These are phyloP conservation scores for Dictyostelium firmibasis DNA, from an alignment of 78 protist species.

Conservation along the genomic window DNA sequence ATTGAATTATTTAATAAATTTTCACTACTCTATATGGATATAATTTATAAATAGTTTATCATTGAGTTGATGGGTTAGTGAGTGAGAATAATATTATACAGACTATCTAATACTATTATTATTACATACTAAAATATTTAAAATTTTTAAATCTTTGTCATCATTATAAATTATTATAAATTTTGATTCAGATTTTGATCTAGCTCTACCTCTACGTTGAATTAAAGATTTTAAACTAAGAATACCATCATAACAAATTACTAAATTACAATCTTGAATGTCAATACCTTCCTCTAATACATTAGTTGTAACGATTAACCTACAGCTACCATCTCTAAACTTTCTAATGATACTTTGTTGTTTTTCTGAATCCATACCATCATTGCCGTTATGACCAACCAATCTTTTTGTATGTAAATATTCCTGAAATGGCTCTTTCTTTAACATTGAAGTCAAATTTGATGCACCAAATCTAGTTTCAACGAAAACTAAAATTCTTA, in stretches of 20 bases:
- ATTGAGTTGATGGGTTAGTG: too few species aligned
- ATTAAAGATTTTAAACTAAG: slow-evolving; percentile 12
- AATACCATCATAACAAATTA: slow-evolving; percentile 28
- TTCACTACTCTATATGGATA: background rate
- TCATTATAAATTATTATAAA: background rate
- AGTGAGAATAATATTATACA: too few species aligned
- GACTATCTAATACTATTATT: too few species aligned
- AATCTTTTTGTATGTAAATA: background rate
- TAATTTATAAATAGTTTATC: too few species aligned
- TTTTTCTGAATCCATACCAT: slow-evolving; percentile 20
- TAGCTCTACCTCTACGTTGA: slow-evolving; percentile 63
- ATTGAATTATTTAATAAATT: slow-evolving; percentile 6
- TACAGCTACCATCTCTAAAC: background rate
- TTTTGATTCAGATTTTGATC: background rate
- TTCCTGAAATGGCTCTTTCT: background rate
- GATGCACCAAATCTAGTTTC: slow-evolving; percentile 2
- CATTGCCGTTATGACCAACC: background rate
- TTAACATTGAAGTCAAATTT: background rate
- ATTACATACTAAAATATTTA: background rate
- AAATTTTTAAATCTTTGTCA: background rate
- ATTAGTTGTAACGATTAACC: slow-evolving; percentile 4
- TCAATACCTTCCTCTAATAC: slow-evolving; percentile 65
- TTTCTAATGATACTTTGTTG: background rate
- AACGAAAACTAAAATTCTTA: background rate
- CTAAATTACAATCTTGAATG: background rate